Evolutionary conservation across 129 eudicot species (phyloP).

Genomic region (Flaveria trinervia): DNA sequence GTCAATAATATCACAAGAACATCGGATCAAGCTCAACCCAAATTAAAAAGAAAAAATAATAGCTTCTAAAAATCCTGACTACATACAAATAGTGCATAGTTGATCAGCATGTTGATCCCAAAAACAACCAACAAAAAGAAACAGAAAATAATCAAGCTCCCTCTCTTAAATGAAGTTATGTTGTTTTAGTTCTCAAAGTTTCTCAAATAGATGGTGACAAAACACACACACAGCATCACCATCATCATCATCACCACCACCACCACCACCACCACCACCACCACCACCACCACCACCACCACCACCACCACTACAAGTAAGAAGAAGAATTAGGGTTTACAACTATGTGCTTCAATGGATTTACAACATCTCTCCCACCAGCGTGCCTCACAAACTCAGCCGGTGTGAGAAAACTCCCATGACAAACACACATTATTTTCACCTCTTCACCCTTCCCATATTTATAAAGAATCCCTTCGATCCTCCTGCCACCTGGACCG

Average conservation of each 20-base stretch:
- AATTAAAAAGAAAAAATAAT: background rate
- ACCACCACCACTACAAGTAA: constrained; percentile 39
- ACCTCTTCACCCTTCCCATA: constrained; percentile 87
- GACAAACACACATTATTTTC: constrained; percentile 92
- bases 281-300: constrained; percentile 6
- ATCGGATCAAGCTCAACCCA: background rate
- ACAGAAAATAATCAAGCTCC: background rate
- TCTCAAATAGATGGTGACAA: constrained; percentile 22
- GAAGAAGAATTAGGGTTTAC: constrained; percentile 68
- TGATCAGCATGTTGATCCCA: constrained; percentile 1
- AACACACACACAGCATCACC: constrained; percentile 14
- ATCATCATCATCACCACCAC: constrained; percentile 4
- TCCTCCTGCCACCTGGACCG: constrained; percentile 77
- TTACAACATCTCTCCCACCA: constrained; percentile 68
- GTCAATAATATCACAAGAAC: background rate
- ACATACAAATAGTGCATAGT: constrained; percentile 1
- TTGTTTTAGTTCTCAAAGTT: constrained; percentile 9
- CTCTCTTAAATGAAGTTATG: constrained; percentile 23
- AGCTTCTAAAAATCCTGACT: background rate
- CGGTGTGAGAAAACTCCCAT: constrained; percentile 81
- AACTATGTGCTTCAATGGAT: constrained; percentile 40
- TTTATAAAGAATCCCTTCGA: constrained; percentile 84
- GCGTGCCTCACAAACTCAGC: constrained; percentile 89
- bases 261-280: constrained; percentile 24
- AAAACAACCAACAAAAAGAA: constrained; percentile 1